Evolutionary conservation across 805 yeast species (phyloP).

Genomic region (Saturnispora halmiae): DNA sequence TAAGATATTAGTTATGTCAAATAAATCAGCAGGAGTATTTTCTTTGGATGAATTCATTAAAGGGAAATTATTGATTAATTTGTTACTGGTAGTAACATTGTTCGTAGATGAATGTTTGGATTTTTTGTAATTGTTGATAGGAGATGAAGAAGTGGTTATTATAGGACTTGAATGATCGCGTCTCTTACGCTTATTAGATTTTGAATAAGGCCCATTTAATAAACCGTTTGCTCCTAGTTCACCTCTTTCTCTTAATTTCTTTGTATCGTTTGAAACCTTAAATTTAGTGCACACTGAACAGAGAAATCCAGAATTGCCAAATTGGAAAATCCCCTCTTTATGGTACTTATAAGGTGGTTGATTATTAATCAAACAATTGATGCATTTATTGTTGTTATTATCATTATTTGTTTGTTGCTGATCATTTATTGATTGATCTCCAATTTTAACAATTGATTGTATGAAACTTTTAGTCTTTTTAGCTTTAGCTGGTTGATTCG

Average conservation of each 20-base stretch:
- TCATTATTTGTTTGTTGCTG: too few relatives aligned
- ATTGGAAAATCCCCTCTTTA: conserved; percentile 28
- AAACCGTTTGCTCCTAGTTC: conserved; percentile 27
- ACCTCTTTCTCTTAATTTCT: conserved; percentile 25
- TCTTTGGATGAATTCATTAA: conserved; percentile 2
- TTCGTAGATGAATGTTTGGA: conserved; percentile 1
- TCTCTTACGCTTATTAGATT: conserved; percentile 3
- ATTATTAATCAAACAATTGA: conserved; percentile 25
- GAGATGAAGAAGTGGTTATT: conserved; percentile 11
- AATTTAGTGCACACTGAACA: conserved; percentile 24
- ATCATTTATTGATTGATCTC: conserved; percentile 17
- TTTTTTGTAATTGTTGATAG: conserved; percentile 4
- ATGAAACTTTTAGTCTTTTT: conserved; percentile 26
- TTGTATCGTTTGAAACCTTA: conserved; percentile 20
- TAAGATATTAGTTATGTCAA: conserved; percentile 8
- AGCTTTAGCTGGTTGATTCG: conserved; percentile 14
- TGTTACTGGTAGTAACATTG: background rate
- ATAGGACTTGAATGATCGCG: conserved; percentile 1
- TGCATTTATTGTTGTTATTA: conserved; percentile 19
- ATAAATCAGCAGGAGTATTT: conserved; percentile 5
- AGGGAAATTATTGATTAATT: conserved; percentile 8
- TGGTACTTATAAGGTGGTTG: conserved; percentile 28
- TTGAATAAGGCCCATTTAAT: conserved; percentile 26
- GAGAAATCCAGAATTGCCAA: conserved; percentile 29
- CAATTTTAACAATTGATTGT: conserved; percentile 26